Conservation (phyloP, 164 flowering plant genomes). For the Magnolia changhungtana region DNA sequence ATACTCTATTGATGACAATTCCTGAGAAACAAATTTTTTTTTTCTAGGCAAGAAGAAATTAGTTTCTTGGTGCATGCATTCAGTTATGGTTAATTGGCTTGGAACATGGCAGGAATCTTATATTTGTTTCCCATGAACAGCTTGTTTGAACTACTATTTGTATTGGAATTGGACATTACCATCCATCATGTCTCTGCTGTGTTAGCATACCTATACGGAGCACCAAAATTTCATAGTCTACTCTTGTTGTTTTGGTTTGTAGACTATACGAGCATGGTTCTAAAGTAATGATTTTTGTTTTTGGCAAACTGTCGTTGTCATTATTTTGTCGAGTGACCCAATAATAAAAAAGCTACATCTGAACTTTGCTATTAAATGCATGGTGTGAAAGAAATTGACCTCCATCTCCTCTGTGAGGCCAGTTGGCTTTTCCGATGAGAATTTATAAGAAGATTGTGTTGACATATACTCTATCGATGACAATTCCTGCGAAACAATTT, state of each 20-base stretch:
- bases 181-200: not conserved
- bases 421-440: not conserved
- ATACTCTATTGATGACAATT: not conserved
- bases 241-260: conserved; percentile 3
- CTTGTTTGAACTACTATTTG: not conserved
- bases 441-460: not conserved
- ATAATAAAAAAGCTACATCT: too few relatives aligned
- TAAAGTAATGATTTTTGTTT: not conserved
- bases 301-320: too few relatives aligned
- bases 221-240: conserved; percentile 11
- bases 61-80: not conserved
- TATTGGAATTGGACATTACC: not conserved
- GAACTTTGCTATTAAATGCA: not conserved
- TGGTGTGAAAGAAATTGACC: not conserved
- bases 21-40: not conserved
- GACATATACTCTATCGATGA: not conserved
- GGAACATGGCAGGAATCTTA: too few relatives aligned
- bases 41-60: not conserved
- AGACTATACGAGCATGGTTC: conserved; percentile 22
- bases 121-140: not conserved
- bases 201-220: not conserved
- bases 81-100: not conserved
- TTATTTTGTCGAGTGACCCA: too few relatives aligned
- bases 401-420: not conserved
- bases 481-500: not conserved